phyloP scores from a whole-genome alignment of 2,329 filamentous ascomycete genomes.

The Westerdykella aurantiaca region DNA sequence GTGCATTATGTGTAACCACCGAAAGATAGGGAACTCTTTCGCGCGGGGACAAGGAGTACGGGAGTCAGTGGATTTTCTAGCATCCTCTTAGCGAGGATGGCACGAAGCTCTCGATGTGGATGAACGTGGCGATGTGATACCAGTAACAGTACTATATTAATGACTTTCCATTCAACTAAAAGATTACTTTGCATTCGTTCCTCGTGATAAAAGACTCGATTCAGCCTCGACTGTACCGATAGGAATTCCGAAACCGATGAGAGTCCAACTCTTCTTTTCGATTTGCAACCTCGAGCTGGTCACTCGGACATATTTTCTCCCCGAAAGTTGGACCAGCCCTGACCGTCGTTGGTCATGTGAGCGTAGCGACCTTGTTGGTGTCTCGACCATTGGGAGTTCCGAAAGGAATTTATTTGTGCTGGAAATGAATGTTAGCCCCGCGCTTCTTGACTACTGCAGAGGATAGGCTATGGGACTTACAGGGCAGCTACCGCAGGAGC shows the following conservation, averaged over 20 bases:
- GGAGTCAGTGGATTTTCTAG: not conserved
- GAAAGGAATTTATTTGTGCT: slow-evolving; percentile 15
- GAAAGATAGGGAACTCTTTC: not conserved
- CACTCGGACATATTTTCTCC: too few species aligned
- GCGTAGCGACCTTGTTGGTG: slow-evolving; percentile 1
- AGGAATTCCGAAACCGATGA: slow-evolving; percentile 4
- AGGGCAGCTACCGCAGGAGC: slow-evolving; percentile 23
- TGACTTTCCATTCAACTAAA: too few species aligned
- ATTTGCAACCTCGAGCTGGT: slow-evolving; percentile 6
- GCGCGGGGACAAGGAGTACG: not conserved
- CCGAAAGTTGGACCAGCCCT: too few species aligned
- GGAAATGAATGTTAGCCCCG: not conserved
- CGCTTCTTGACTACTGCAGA: not conserved
- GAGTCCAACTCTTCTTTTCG: slow-evolving; percentile 3
- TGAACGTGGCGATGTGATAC: too few species aligned
- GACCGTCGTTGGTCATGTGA: not conserved
- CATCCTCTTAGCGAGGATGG: too few species aligned
- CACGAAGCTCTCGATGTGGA: too few species aligned
- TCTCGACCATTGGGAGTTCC: not conserved
- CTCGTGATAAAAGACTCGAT: not conserved
- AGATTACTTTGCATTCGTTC: too few species aligned
- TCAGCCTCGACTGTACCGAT: slow-evolving; percentile 9
- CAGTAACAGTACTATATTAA: too few species aligned
- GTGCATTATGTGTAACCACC: not conserved
- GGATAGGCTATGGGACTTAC: slow-evolving; percentile 7